phyloP scores from a whole-genome alignment of 345 rosid genomes.

The Hibiscus mutabilis region DNA sequence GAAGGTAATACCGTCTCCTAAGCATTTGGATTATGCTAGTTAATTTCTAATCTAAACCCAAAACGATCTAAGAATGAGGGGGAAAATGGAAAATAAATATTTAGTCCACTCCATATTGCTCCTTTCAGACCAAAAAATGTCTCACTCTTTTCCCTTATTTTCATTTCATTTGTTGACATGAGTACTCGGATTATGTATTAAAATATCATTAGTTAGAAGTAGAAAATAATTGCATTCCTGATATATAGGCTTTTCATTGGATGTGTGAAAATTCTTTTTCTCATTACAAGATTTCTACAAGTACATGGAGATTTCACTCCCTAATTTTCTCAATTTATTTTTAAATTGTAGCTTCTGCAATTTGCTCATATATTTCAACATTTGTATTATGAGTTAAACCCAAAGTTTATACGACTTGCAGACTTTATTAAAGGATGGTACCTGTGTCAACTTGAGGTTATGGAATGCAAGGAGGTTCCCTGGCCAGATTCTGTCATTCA shows the following conservation, averaged over 20 bases:
- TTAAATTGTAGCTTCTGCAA: neutral
- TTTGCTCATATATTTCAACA: neutral
- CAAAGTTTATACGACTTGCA: constrained; percentile 22
- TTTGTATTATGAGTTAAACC: constrained; percentile 5
- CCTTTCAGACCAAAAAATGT: neutral
- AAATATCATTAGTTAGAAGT: neutral
- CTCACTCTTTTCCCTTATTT: neutral
- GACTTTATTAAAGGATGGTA: constrained; percentile 67
- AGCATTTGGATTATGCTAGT: constrained; percentile 7
- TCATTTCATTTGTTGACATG: neutral
- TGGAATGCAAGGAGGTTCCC: constrained; percentile 69
- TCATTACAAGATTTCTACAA: neutral
- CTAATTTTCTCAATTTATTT: constrained; percentile 2
- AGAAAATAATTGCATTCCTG: neutral
- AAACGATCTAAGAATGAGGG: neutral
- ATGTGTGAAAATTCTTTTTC: neutral
- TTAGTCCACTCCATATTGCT: neutral
- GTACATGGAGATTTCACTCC: neutral
- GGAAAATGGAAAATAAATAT: neutral
- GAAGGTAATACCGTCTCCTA: constrained; percentile 41
- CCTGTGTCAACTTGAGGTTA: constrained; percentile 77
- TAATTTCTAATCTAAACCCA: neutral
- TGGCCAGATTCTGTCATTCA: constrained; percentile 62
- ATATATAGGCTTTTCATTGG: neutral
- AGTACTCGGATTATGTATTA: neutral